Percentiles rank a stretch among this genome's conserved stretches.
These are phyloP conservation scores for Monosporozyma siamensis DNA, from an alignment of 805 yeast species.

Conservation along the genomic window DNA sequence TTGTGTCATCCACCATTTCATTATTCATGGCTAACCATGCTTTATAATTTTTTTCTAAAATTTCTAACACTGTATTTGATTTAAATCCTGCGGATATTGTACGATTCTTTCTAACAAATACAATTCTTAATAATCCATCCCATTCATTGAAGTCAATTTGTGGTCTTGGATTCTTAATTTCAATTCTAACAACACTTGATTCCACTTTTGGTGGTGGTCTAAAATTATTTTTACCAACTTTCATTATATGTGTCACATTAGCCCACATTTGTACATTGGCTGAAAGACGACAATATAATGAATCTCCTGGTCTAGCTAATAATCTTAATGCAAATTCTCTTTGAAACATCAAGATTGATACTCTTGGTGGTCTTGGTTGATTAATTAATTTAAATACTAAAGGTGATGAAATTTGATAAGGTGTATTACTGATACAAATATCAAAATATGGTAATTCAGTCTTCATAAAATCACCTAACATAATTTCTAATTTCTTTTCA, in stretches of 20 bases:
- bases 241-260: slow-evolving; percentile 96
- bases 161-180: slow-evolving; percentile 90
- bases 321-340: slow-evolving; percentile 91
- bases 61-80: slow-evolving; percentile 65
- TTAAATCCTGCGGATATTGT: slow-evolving; percentile 90
- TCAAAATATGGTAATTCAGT: slow-evolving; percentile 92
- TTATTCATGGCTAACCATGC: slow-evolving; percentile 53
- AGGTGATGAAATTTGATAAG: slow-evolving; percentile 95
- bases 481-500: slow-evolving; percentile 81
- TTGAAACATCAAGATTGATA: slow-evolving; percentile 93
- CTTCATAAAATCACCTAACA: slow-evolving; percentile 93
- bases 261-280: slow-evolving; percentile 99
- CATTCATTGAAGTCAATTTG: slow-evolving; percentile 87
- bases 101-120: slow-evolving; percentile 87
- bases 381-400: slow-evolving; percentile 85
- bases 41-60: slow-evolving; percentile 81
- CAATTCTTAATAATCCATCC: slow-evolving; percentile 90
- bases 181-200: slow-evolving; percentile 89
- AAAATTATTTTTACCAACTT: slow-evolving; percentile 93
- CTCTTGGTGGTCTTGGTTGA: slow-evolving; percentile 90
- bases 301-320: slow-evolving; percentile 94
- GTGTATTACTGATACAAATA: slow-evolving; percentile 93
- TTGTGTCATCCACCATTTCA: slow-evolving; percentile 35
- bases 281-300: slow-evolving; percentile 81
- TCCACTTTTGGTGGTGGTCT: slow-evolving; percentile 99